phyloP scores from a whole-genome alignment of 768 basidiomycete genomes.

The Dendrothele bispora region DNA sequence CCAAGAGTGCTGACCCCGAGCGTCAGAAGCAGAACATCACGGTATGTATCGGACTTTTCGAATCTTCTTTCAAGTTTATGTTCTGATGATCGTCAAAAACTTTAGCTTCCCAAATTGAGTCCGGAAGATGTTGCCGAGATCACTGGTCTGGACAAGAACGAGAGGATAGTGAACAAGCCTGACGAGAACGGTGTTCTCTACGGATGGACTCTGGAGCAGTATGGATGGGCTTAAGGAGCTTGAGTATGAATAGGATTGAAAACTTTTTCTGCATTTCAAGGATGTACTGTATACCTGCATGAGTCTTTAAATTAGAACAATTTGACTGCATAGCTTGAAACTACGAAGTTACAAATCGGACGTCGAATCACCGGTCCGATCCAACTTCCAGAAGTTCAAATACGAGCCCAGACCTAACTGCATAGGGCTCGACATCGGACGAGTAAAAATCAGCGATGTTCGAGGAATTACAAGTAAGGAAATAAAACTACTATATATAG shows the following conservation, averaged over 20 bases:
- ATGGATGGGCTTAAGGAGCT: conserved; percentile 33
- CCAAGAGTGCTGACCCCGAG: conserved; percentile 31
- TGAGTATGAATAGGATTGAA: not conserved
- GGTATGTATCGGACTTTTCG: not conserved
- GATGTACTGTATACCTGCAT: too few species aligned
- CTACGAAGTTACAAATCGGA: too few species aligned
- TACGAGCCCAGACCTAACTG: too few species aligned
- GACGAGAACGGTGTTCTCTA: conserved; percentile 33
- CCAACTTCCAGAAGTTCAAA: too few species aligned
- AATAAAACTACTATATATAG: too few species aligned
- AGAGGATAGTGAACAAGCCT: conserved; percentile 39
- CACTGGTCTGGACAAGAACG: conserved; percentile 40
- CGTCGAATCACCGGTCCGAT: too few species aligned
- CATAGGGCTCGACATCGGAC: too few species aligned
- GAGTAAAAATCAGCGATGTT: too few species aligned
- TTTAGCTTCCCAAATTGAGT: conserved; percentile 36
- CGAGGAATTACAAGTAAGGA: too few species aligned
- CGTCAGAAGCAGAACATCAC: conserved; percentile 37
- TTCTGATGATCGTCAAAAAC: conserved; percentile 47
- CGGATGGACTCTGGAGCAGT: conserved; percentile 38
- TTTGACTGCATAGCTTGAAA: too few species aligned
- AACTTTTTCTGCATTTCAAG: too few species aligned
- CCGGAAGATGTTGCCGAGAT: conserved; percentile 47
- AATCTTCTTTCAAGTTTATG: conserved; percentile 30
- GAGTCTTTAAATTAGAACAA: too few species aligned